Evolutionary conservation across 2,329 filamentous ascomycete genomes (phyloP).

Genomic region (Fusarium odoratissimum): DNA sequence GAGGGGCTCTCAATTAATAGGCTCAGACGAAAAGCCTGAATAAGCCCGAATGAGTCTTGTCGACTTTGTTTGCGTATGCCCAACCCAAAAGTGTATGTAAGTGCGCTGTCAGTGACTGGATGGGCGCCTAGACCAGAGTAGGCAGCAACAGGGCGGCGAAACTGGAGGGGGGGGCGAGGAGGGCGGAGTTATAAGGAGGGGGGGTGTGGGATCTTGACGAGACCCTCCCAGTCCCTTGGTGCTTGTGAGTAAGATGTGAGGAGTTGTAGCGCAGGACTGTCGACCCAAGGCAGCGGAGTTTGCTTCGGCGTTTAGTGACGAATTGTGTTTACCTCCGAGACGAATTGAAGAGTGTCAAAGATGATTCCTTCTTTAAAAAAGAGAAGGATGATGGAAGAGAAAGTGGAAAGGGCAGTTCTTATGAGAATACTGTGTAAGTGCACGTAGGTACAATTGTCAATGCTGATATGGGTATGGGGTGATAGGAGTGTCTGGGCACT

Average conservation of each 20-base stretch:
- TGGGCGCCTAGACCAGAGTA: conserved; percentile 41
- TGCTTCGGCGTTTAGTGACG: conserved; percentile 12
- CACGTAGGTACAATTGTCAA: conserved; percentile 28
- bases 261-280: conserved; percentile 27
- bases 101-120: conserved; percentile 41
- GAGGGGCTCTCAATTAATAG: conserved; percentile 36
- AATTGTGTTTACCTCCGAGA: conserved; percentile 13
- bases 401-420: conserved; percentile 7
- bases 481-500: conserved; percentile 37
- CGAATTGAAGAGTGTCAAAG: not conserved
- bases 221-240: conserved; percentile 11
- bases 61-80: conserved; percentile 38
- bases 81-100: conserved; percentile 36
- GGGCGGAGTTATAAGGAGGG: conserved; percentile 39
- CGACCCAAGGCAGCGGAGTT: conserved; percentile 37
- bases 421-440: conserved; percentile 37
- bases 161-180: conserved; percentile 27
- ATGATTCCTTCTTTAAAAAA: conserved; percentile 5
- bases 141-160: conserved; percentile 42
- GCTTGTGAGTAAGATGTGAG: conserved; percentile 22
- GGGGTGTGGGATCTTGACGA: conserved; percentile 18
- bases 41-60: conserved; percentile 39
- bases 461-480: conserved; percentile 36
- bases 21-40: conserved; percentile 22
- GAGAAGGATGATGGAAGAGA: not conserved